These are phyloP conservation scores for Alloascoidea africana DNA, from an alignment of 805 yeast genomes.

Conservation along the genomic window DNA sequence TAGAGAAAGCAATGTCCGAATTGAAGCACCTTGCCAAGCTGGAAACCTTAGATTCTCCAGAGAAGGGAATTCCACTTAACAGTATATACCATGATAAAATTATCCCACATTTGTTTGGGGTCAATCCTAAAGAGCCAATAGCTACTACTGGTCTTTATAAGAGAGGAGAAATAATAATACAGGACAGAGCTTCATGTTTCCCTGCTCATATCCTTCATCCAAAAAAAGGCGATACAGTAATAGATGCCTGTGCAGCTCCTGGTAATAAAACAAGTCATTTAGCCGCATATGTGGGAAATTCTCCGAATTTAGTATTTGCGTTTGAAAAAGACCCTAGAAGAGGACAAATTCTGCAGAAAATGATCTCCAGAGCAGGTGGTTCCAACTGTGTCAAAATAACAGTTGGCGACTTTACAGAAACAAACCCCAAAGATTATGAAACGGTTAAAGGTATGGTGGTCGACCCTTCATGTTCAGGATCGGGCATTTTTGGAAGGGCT, in stretches of 20 bases:
- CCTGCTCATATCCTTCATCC: slow-evolving; percentile 79
- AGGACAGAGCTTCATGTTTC: slow-evolving; percentile 93
- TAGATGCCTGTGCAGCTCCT: slow-evolving; percentile 97
- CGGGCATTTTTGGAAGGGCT: slow-evolving; percentile 91
- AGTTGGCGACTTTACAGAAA: slow-evolving; percentile 46
- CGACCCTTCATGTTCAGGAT: slow-evolving; percentile 96
- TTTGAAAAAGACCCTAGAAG: slow-evolving; percentile 77
- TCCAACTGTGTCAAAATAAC: slow-evolving; percentile 24
- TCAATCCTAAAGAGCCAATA: slow-evolving; percentile 61
- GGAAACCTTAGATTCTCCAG: slow-evolving; percentile 28
- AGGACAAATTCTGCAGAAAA: slow-evolving; percentile 50
- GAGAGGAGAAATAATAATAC: slow-evolving; percentile 72
- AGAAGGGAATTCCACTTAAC: slow-evolving; percentile 25
- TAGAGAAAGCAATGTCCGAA: slow-evolving; percentile 17
- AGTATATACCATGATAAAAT: slow-evolving; percentile 56
- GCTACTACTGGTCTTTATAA: slow-evolving; percentile 55
- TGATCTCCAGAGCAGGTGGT: slow-evolving; percentile 73
- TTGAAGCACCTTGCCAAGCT: slow-evolving; percentile 28
- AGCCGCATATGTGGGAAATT: slow-evolving; percentile 43
- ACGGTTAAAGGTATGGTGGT: slow-evolving; percentile 71
- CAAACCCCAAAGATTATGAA: slow-evolving; percentile 40
- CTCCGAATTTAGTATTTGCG: slow-evolving; percentile 41
- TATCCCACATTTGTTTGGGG: slow-evolving; percentile 68
- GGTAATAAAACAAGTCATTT: slow-evolving; percentile 95
- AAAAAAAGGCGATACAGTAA: slow-evolving; percentile 40